A percentile compares a stretch with the other conserved stretches of the same genome.
Evolutionary conservation across 148 eudicot species (phyloP).

Genomic region (Persicaria tinctoria): DNA sequence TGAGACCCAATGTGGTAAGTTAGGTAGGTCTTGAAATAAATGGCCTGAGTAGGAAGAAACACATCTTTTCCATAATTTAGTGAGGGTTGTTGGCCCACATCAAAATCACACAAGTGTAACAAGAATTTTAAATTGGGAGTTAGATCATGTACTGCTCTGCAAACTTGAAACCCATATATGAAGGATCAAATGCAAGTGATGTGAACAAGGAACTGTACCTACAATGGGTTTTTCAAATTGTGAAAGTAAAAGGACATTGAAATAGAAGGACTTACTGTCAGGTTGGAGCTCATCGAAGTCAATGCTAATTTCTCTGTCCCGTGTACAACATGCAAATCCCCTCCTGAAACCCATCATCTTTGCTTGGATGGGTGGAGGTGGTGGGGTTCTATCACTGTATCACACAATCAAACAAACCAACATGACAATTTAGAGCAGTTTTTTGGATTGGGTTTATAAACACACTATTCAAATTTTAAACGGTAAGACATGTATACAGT

Average conservation of each 20-base stretch:
- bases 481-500: neutral
- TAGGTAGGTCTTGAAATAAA: conserved; percentile 9
- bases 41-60: neutral
- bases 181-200: neutral
- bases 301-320: conserved; percentile 58
- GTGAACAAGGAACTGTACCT: neutral
- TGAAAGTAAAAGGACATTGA: neutral
- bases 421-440: neutral
- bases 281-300: conserved; percentile 62
- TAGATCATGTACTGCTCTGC: no score
- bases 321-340: conserved; percentile 60
- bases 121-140: neutral
- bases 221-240: neutral
- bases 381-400: neutral
- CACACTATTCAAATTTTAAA: neutral
- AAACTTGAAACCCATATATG: neutral
- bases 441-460: neutral
- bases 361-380: neutral
- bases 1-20: conserved; percentile 3
- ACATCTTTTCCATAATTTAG: conserved; percentile 1
- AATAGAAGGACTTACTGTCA: conserved; percentile 45
- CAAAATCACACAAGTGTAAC: neutral
- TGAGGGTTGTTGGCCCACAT: conserved; percentile 6
- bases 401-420: neutral
- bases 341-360: conserved; percentile 46